A percentile compares a stretch with the other conserved stretches of the same genome.
phyloP scores from a whole-genome alignment of 495 filamentous ascomycete genomes.

The Penicillium samsonianum region DNA sequence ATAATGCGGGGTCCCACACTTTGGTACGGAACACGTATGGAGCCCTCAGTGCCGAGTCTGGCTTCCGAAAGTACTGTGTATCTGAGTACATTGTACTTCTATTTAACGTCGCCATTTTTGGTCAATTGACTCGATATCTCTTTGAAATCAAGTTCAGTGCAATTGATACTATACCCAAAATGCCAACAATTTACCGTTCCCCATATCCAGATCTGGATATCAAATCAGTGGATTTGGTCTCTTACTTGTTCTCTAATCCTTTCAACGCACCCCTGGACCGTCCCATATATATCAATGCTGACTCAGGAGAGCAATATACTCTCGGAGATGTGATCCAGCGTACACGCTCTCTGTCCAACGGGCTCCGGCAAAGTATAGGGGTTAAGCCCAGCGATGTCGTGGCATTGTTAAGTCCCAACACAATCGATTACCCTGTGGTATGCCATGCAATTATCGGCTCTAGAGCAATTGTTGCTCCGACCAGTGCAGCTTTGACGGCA shows the following conservation, averaged over 20 bases:
- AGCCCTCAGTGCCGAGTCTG: not conserved
- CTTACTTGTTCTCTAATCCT: constrained; percentile 63
- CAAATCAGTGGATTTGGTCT: constrained; percentile 58
- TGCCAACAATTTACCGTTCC: constrained; percentile 32
- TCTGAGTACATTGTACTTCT: not conserved
- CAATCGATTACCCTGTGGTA: constrained; percentile 63
- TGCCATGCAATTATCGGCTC: constrained; percentile 75
- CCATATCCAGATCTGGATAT: constrained; percentile 31
- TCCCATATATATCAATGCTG: constrained; percentile 53
- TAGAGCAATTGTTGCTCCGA: constrained; percentile 71
- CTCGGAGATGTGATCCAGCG: constrained; percentile 60
- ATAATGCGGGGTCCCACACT: not conserved
- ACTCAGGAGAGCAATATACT: constrained; percentile 67
- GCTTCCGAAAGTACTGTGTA: not conserved
- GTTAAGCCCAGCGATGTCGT: constrained; percentile 75
- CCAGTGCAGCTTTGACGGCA: constrained; percentile 77
- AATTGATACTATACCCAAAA: constrained; percentile 1
- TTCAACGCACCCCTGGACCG: constrained; percentile 16
- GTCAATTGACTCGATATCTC: not conserved
- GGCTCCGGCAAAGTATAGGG: constrained; percentile 63
- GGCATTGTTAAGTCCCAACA: constrained; percentile 65
- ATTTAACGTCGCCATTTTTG: not conserved
- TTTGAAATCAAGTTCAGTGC: not conserved
- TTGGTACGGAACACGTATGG: not conserved
- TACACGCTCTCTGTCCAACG: constrained; percentile 70